Evolutionary conservation across 257 asterid genomes (phyloP).

Genomic region (Solanum virginianum): DNA sequence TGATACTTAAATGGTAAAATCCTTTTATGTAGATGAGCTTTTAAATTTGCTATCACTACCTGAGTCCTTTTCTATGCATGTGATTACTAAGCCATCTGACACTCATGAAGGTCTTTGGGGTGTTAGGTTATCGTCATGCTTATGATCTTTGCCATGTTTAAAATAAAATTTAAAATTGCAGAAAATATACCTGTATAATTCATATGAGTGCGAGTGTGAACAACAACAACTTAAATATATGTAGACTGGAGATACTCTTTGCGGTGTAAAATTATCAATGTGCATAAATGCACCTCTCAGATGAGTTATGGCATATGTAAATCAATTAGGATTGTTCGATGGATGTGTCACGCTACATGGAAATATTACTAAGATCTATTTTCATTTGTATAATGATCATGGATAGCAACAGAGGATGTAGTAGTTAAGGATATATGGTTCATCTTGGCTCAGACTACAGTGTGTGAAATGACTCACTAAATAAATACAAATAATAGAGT

Average conservation of each 20-base stretch:
- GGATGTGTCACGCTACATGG: background rate
- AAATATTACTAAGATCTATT: background rate
- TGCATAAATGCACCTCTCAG: background rate
- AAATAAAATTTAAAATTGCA: background rate
- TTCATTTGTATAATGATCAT: background rate
- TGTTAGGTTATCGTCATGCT: background rate
- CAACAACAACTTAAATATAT: background rate
- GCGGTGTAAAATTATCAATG: background rate
- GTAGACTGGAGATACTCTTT: background rate
- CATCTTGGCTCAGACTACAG: background rate
- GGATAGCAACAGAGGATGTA: background rate
- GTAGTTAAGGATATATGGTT: background rate
- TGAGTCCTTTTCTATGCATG: background rate
- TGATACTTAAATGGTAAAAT: background rate
- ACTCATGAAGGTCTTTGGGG: background rate
- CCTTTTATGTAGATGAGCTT: background rate
- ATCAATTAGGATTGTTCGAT: background rate
- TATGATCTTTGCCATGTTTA: background rate
- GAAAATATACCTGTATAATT: background rate
- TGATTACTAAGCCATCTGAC: background rate
- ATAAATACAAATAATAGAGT: background rate
- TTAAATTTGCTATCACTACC: background rate
- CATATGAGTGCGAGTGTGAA: background rate
- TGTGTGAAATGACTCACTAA: background rate
- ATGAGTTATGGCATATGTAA: background rate